Base-by-base conservation (phyloP, 768 basidiomycete species). In the Fibroporia radiculosa region DNA sequence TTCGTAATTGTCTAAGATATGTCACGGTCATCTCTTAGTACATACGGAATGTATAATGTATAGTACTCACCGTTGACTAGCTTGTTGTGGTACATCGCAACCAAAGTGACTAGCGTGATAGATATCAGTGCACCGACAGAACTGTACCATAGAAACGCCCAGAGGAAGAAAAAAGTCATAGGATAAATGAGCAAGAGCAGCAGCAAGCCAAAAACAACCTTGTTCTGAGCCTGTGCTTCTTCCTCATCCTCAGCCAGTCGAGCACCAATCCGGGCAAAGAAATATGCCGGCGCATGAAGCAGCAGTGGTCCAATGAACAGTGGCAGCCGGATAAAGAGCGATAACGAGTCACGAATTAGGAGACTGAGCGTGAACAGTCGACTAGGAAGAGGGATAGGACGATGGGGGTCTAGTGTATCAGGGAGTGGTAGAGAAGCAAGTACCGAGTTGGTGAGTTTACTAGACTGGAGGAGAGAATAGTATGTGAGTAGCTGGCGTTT, bases 191-290 rank as follows among this genome's bases (percentile, higher is more conserved):
- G 81, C 51, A 89, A 57, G 46, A 85, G 64, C 29, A 85, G 77
- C 42, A 96, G 62, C 27, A 95, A 56, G 1, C 92, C 92, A 55
- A 95, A 83, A 11, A 87, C 82, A 35, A 96, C 78, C 71, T 99
- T 99, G 71, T 91, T 98, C 72, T 98, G 93, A 34, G 95, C 96
- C 62, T 90, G 84, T 10, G 90, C 85, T 62, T 97, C 95, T 62
- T 97, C 84, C 60, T 97, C 93, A 49, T 91, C 79, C 56, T 85
- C 74, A 27, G 75, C 80, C 28, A 95, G 66, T 36, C 75, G 66
- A 16, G 84, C 86, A 35, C 89, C 91, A 41, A 83, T 56, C 24
- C 81, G 72, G 11, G 80, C 84, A 70, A 95, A 80, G 48, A 82
- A 65, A 65, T 98, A 98, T 36, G 86, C 80, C 3, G 96, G 96